Evolutionary conservation across 495 filamentous ascomycete genomes (phyloP).

Genomic region (Tuber borchii): DNA sequence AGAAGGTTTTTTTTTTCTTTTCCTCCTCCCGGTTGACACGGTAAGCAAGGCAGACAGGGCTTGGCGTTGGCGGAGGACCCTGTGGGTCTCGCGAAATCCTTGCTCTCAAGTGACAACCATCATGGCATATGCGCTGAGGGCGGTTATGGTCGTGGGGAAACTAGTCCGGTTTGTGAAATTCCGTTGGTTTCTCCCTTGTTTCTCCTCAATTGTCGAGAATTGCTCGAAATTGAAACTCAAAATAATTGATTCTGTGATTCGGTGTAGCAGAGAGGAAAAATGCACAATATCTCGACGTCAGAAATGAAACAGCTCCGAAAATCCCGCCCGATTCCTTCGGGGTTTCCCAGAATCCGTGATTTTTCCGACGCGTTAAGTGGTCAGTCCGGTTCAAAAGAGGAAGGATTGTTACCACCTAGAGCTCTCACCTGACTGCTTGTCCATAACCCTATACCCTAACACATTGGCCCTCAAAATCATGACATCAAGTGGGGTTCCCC

Average conservation of each 20-base stretch:
- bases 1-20: not conserved
- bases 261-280: not conserved
- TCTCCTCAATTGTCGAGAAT: not conserved
- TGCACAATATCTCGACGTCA: no score
- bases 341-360: not conserved
- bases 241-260: not conserved
- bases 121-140: not conserved
- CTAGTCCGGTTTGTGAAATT: not conserved
- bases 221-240: not conserved
- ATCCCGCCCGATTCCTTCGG: not conserved
- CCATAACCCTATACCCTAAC: no score
- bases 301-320: not conserved
- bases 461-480: no score
- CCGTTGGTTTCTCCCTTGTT: not conserved
- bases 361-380: not conserved
- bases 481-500: no score
- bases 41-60: not conserved
- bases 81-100: not conserved
- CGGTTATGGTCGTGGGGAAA: not conserved
- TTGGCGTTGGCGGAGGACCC: not conserved
- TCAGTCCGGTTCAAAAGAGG: not conserved
- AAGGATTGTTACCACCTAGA: not conserved
- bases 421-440: no score
- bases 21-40: not conserved
- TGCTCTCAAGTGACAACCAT: not conserved